Evolutionary conservation across 1,284 basidiomycete species (phyloP), one percentile per base, ranked within the genome.

Genomic region (Sporisorium graminicola): DNA sequence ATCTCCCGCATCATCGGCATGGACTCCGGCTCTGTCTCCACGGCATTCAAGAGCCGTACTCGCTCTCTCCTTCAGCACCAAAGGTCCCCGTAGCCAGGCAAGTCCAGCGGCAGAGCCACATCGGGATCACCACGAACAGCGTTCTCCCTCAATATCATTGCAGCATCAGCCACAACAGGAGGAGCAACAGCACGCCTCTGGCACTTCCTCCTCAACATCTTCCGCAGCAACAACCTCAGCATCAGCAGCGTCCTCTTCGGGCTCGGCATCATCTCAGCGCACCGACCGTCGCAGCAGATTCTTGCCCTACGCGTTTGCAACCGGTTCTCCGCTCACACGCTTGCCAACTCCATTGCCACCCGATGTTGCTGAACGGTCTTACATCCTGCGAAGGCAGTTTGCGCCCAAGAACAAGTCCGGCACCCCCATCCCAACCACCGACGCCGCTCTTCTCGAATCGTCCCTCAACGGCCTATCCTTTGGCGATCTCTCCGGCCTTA

Each of bases 311-410:
- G 60, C 71, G 5, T 74, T 67, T 46, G 71, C 65, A 3, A 58
- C 62, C 1, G 72, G 61, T 54, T 65, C 72, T 6, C 72, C 68
- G 14, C 68, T 74, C 52, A 78, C 72, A 31, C 68, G 65, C 13
- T 50, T 78, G 26, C 76, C 76, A 14, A 74, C 76, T 1, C 76
- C 76, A 4, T 58, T 78, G 37, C 76, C 76, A 35, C 65, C 68
- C 27, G 76, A 78, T 43, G 72, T 74, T 13, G 53, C 58, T 20
- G 72, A 77, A 42, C 62, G 71, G 10, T 70, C 67, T 1, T 62
- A 65, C 7, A 13, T 62, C 14, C 33, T 76, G 16, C 58, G 74
- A 42, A 71, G 40, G 26, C 64, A 66, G 20, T 31, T 69, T 2
- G 20, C 27, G 10, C 66, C 72, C 13, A 69, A 70, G n/a, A 51